Percentiles rank a stretch among this genome's conserved stretches.
These are phyloP conservation scores for Monosporascus sp. DNA, from an alignment of 2,329 filamentous ascomycete species.

Conservation along the genomic window DNA sequence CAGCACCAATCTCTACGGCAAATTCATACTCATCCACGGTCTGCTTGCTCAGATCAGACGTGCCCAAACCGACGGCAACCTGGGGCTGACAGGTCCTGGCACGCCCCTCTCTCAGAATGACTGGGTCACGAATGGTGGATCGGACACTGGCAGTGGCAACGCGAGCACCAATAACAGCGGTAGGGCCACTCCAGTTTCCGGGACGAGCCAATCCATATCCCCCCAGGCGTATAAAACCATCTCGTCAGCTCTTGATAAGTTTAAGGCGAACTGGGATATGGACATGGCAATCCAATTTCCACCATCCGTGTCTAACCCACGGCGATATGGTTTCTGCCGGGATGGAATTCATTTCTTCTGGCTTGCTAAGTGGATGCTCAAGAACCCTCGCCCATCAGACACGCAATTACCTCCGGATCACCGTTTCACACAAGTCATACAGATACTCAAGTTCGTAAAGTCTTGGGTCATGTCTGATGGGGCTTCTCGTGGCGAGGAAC, in stretches of 20 bases:
- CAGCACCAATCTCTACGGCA: conserved; percentile 66
- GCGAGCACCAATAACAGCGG: conserved; percentile 41
- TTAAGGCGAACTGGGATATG: conserved; percentile 66
- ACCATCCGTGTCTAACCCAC: conserved; percentile 43
- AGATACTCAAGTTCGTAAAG: conserved; percentile 54
- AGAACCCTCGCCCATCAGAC: conserved; percentile 49
- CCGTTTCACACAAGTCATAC: conserved; percentile 56
- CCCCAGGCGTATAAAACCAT: conserved; percentile 43
- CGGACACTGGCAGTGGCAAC: conserved; percentile 34
- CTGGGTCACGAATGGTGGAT: conserved; percentile 43
- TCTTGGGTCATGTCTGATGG: conserved; percentile 59
- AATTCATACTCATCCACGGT: conserved; percentile 68
- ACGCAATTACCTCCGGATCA: conserved; percentile 52
- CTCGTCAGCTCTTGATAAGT: conserved; percentile 60
- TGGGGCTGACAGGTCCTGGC: conserved; percentile 35
- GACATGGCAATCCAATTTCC: conserved; percentile 67
- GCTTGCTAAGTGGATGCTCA: conserved; percentile 61
- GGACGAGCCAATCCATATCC: conserved; percentile 31
- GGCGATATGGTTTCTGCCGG: conserved; percentile 63
- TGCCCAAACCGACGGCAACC: conserved; percentile 36
- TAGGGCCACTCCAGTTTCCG: conserved; percentile 40
- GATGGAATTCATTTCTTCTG: conserved; percentile 71
- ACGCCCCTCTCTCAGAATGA: conserved; percentile 56
- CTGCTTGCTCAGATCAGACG: conserved; percentile 56
- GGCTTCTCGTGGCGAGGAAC: conserved; percentile 59